phyloP scores from a whole-genome alignment of 192 early-diverging fungal genomes.

The Dissophora globulifera region DNA sequence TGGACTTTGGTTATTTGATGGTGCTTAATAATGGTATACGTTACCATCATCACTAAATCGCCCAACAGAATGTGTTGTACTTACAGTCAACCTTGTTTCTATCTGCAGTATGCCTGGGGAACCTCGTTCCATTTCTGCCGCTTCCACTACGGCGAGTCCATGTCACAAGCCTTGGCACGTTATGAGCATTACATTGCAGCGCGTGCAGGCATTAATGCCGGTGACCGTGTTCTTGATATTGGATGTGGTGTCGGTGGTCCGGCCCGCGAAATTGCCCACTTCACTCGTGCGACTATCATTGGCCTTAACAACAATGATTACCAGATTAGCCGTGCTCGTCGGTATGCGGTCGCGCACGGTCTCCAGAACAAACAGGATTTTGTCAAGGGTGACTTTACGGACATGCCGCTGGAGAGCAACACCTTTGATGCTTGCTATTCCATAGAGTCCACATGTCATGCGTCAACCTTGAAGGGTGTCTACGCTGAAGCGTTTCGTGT shows the following conservation, averaged over 20 bases:
- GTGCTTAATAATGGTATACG: too few relatives aligned
- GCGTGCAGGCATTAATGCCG: slow-evolving; percentile 73
- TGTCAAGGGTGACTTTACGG: slow-evolving; percentile 83
- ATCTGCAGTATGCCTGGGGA: slow-evolving; percentile 79
- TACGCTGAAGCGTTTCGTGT: slow-evolving; percentile 92
- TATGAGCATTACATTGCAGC: slow-evolving; percentile 92
- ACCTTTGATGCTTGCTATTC: slow-evolving; percentile 91
- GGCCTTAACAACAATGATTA: slow-evolving; percentile 98
- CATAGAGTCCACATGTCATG: slow-evolving; percentile 96
- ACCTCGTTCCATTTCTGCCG: slow-evolving; percentile 93
- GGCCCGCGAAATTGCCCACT: slow-evolving; percentile 90
- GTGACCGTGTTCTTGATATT: slow-evolving; percentile 86
- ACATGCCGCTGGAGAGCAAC: slow-evolving; percentile 87
- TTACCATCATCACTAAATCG: too few relatives aligned
- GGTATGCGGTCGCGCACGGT: slow-evolving; percentile 76
- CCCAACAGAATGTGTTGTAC: too few relatives aligned
- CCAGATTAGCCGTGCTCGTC: slow-evolving; percentile 83
- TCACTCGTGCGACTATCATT: slow-evolving; percentile 88
- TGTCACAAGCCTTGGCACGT: slow-evolving; percentile 84
- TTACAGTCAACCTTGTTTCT: too few relatives aligned
- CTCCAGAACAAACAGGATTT: slow-evolving; percentile 65
- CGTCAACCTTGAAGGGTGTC: slow-evolving; percentile 83
- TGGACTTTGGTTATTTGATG: too few relatives aligned
- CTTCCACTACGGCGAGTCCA: slow-evolving; percentile 79
- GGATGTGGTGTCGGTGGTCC: slow-evolving; percentile 98